Evolutionary conservation across 495 filamentous ascomycete species (phyloP).

Genomic region (Astrothelium macrocarpum): DNA sequence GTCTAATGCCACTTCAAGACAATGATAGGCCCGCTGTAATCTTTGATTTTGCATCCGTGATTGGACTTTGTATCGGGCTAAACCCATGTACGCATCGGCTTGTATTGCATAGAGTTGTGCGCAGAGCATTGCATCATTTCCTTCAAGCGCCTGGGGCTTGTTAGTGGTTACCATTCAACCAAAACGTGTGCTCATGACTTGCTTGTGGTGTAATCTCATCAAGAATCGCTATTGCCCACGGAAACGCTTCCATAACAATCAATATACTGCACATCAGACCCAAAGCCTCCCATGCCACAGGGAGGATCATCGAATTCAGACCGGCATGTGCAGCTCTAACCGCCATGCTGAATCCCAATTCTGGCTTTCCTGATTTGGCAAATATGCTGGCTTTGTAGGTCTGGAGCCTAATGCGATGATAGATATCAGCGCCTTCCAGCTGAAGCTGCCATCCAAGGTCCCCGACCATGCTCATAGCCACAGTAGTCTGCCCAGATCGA

Average conservation of each 20-base stretch:
- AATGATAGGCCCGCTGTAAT: slow-evolving; percentile 23
- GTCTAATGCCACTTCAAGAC: slow-evolving; percentile 19
- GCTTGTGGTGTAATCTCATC: slow-evolving; percentile 69
- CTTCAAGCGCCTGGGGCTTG: slow-evolving; percentile 49
- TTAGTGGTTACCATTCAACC: slow-evolving; percentile 6
- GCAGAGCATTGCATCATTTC: slow-evolving; percentile 53
- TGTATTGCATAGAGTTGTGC: slow-evolving; percentile 65
- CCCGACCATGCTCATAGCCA: slow-evolving; percentile 61
- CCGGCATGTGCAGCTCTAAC: slow-evolving; percentile 72
- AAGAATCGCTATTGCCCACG: slow-evolving; percentile 55
- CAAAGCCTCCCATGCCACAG: slow-evolving; percentile 69
- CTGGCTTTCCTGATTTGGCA: slow-evolving; percentile 56
- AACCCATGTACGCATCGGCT: slow-evolving; percentile 74
- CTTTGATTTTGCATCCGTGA: slow-evolving; percentile 20
- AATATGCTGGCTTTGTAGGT: slow-evolving; percentile 67
- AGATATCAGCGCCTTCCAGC: slow-evolving; percentile 62
- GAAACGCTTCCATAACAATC: slow-evolving; percentile 63
- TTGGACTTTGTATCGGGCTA: slow-evolving; percentile 48
- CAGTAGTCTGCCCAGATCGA: slow-evolving; percentile 50
- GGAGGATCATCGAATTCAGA: slow-evolving; percentile 59
- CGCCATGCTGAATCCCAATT: slow-evolving; percentile 74
- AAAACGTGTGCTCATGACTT: too few relatives aligned
- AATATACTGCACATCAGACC: slow-evolving; percentile 60
- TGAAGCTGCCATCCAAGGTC: slow-evolving; percentile 53
- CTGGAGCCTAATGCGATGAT: slow-evolving; percentile 64